Base-by-base conservation (phyloP, 2,329 filamentous ascomycete genomes). In the Huntiella bhutanensis region DNA sequence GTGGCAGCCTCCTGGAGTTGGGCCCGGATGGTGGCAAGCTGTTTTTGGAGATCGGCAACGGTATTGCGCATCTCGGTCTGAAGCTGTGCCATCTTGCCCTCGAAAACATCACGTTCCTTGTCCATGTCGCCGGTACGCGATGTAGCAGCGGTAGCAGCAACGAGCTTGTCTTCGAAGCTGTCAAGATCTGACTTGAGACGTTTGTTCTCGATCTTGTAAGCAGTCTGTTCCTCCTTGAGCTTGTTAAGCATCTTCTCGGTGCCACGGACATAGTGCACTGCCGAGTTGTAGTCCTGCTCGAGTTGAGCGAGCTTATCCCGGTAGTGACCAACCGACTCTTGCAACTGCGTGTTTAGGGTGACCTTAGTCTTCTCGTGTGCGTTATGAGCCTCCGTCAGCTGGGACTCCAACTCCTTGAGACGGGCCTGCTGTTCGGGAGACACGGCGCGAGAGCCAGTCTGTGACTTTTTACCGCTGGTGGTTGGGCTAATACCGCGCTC, bases 191-290 rank as follows among this genome's bases (percentile, higher is more conserved):
- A 73, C 60, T 91, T 87, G 36, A 98, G 68, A 50, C 82, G 81
- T 13, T 70, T 67, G 56, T 95, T 95, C 51, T 91, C 82, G 10
- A 76, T 65, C 70, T 96, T 96, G 64, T 92, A 91, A 49, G 86
- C 83, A 46, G 81, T 71, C n/a, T 98, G 70, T 63, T 98, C 91
- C 56, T 95, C 86, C 66, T 96, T 96, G 71, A 98, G 88, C 61
- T 92, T 88, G 62, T 91, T 87, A 42, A 98, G 74, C 86, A 98
- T 95, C 71, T 95, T 96, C 63, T 98, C 91, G 1, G 91, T 96
- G 49, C 91, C 91, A 62, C 94, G 92, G 54, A 98, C 84, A 57
- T 98, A 98, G 62, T 95, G 91, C 43, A 96, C 87, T 12, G 91
- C 88, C 37, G 91, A 94, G 61, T 95, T 86, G 59, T 98, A 95